Evolutionary conservation across 805 yeast genomes (phyloP).

Genomic region (Kluyveromyces starmeri): DNA sequence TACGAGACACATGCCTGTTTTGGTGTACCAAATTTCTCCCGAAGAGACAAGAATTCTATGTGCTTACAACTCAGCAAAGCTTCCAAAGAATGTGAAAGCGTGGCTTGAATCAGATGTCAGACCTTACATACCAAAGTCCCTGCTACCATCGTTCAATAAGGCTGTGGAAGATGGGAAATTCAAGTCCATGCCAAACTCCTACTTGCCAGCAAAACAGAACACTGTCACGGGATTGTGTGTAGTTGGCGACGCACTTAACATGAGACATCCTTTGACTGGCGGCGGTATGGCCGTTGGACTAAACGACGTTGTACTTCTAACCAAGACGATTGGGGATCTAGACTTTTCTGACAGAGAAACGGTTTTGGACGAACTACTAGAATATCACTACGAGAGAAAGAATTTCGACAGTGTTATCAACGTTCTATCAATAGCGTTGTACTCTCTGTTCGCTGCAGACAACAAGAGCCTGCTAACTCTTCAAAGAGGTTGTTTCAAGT

Average conservation of each 20-base stretch:
- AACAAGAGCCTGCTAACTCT: conserved; percentile 52
- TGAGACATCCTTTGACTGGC: conserved; percentile 98
- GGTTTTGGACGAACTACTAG: conserved; percentile 47
- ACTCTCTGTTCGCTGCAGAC: conserved; percentile 85
- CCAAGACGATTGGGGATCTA: conserved; percentile 36
- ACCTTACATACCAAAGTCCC: conserved; percentile 55
- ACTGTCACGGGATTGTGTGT: conserved; percentile 66
- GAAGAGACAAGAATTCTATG: conserved; percentile 82
- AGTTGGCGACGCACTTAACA: conserved; percentile 89
- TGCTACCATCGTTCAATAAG: conserved; percentile 56
- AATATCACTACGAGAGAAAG: conserved; percentile 75
- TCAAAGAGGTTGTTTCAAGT: conserved; percentile 82
- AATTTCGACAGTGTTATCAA: conserved; percentile 75
- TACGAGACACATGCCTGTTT: conserved; percentile 67
- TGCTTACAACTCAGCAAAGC: conserved; percentile 64
- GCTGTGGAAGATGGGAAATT: conserved; percentile 55
- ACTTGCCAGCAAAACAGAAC: conserved; percentile 68
- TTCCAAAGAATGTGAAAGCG: conserved; percentile 60
- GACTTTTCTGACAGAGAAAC: conserved; percentile 46
- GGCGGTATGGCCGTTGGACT: conserved; percentile 99
- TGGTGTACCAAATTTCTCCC: conserved; percentile 79
- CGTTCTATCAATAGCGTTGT: conserved; percentile 83
- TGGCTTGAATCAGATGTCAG: conserved; percentile 56
- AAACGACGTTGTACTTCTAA: conserved; percentile 64
- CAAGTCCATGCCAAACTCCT: conserved; percentile 91